These are phyloP conservation scores for Vaccinium darrowii DNA, from an alignment of 148 eudicot species.

Conservation along the genomic window DNA sequence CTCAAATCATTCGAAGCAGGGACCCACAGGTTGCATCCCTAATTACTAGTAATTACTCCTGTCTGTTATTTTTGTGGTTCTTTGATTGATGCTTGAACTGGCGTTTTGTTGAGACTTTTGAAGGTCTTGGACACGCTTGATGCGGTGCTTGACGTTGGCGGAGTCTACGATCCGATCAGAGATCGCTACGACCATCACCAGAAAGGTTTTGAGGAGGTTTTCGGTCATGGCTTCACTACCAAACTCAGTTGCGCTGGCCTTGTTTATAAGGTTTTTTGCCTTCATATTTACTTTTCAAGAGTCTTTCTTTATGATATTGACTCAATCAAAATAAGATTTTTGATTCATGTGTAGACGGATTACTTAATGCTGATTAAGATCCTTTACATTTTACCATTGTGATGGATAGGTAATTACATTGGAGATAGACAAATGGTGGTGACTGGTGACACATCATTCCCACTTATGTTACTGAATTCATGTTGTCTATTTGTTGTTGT, in stretches of 20 bases:
- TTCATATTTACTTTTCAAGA: background rate
- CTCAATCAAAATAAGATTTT: background rate
- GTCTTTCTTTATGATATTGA: background rate
- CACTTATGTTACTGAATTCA: background rate
- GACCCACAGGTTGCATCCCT: slow-evolving; percentile 32
- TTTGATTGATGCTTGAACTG: background rate
- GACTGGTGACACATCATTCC: background rate
- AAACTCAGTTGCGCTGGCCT: slow-evolving; percentile 58
- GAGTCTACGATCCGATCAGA: slow-evolving; percentile 40
- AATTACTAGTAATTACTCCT: background rate
- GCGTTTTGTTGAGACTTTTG: background rate
- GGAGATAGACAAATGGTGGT: background rate
- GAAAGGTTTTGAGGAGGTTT: slow-evolving; percentile 49
- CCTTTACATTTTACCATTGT: background rate
- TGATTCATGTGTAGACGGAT: background rate
- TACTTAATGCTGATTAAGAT: background rate
- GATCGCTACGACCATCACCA: slow-evolving; percentile 57
- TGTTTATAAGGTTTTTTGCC: slow-evolving; percentile 41
- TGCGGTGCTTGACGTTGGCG: slow-evolving; percentile 57
- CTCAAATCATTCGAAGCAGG: slow-evolving; percentile 45
- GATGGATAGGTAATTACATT: background rate
- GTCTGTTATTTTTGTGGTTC: background rate
- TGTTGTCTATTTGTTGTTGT: background rate
- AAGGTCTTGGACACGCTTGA: slow-evolving; percentile 52
- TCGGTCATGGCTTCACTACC: slow-evolving; percentile 23